Evolutionary conservation across 306 rosid species (phyloP).

Genomic region (Acacia crassicarpa): DNA sequence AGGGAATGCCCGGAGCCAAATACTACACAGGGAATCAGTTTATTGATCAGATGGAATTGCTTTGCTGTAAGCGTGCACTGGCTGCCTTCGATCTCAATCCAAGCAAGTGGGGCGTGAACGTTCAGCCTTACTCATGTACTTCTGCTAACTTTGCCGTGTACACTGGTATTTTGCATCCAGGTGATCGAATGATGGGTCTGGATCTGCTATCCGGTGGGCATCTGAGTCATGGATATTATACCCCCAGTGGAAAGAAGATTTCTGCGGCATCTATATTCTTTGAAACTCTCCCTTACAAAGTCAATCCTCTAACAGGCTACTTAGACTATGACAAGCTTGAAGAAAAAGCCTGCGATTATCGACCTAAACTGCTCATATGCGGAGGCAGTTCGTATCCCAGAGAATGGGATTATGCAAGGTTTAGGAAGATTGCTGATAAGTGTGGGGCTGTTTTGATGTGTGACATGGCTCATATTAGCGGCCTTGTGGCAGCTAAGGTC

Average conservation of each 20-base stretch:
- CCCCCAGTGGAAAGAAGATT: slow-evolving; percentile 1
- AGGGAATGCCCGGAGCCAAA: slow-evolving; percentile 68
- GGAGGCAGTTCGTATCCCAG: slow-evolving; percentile 20
- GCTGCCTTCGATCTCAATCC: slow-evolving; percentile 37
- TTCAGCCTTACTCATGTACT: slow-evolving; percentile 20
- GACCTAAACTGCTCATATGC: slow-evolving; percentile 6
- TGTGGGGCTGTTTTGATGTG: slow-evolving; percentile 22
- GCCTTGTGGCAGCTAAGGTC: slow-evolving; percentile 20
- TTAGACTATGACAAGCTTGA: slow-evolving; percentile 17
- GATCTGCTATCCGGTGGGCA: slow-evolving; percentile 16
- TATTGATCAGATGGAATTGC: slow-evolving; percentile 49
- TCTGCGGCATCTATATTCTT: slow-evolving; percentile 8
- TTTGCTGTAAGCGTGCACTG: slow-evolving; percentile 29
- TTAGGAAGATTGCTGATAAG: slow-evolving; percentile 13
- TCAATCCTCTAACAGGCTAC: slow-evolving; percentile 13
- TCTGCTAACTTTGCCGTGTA: slow-evolving; percentile 13
- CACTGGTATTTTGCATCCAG: slow-evolving; percentile 10
- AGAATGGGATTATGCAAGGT: slow-evolving; percentile 25
- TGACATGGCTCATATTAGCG: slow-evolving; percentile 18
- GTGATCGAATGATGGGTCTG: slow-evolving; percentile 17
- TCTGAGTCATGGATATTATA: slow-evolving; percentile 18
- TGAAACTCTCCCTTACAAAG: slow-evolving; percentile 6
- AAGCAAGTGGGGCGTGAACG: slow-evolving; percentile 54
- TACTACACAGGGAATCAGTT: slow-evolving; percentile 15
- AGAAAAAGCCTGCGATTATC: slow-evolving; percentile 9